phyloP scores from a whole-genome alignment of 2,329 filamentous ascomycete species.

The Zalaria sp. region DNA sequence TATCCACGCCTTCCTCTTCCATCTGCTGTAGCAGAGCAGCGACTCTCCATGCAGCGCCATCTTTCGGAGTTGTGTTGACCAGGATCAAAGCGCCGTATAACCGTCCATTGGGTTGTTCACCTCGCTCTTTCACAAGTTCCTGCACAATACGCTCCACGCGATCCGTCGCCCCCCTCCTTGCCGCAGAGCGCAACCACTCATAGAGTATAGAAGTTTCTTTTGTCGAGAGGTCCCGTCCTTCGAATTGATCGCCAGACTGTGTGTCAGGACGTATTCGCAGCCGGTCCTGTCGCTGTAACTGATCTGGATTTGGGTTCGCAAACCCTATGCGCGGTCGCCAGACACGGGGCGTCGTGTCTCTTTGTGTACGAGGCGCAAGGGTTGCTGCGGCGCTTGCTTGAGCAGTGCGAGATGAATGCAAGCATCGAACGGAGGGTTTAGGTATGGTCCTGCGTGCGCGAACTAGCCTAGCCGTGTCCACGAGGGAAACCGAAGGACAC shows the following conservation, averaged over 20 bases:
- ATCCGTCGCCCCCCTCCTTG: conserved; percentile 22
- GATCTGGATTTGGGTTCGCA: no score
- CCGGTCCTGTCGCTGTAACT: no score
- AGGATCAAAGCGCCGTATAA: conserved; percentile 65
- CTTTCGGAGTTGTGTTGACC: conserved; percentile 47
- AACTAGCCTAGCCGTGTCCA: conserved; percentile 21
- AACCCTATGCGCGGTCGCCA: no score
- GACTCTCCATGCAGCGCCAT: conserved; percentile 55
- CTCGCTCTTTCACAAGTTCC: conserved; percentile 43
- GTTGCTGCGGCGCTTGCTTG: no score
- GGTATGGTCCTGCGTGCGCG: neutral
- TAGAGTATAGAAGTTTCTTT: conserved; percentile 25
- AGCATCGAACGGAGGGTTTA: neutral
- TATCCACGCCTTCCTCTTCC: conserved; percentile 43
- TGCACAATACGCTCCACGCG: conserved; percentile 36
- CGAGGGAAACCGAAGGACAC: conserved; percentile 36
- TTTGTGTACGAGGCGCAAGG: no score
- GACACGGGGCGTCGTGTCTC: no score
- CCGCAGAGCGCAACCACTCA: conserved; percentile 30
- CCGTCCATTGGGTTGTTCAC: conserved; percentile 39
- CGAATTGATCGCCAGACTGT: no score
- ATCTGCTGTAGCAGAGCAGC: conserved; percentile 58
- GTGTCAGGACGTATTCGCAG: no score
- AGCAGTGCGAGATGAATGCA: neutral
- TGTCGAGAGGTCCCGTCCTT: conserved; percentile 3